Evolutionary conservation across 2,329 filamentous ascomycete species (phyloP), one percentile per base, ranked within the genome.

Genomic region (Nothophaeocryptopus gaeumannii): DNA sequence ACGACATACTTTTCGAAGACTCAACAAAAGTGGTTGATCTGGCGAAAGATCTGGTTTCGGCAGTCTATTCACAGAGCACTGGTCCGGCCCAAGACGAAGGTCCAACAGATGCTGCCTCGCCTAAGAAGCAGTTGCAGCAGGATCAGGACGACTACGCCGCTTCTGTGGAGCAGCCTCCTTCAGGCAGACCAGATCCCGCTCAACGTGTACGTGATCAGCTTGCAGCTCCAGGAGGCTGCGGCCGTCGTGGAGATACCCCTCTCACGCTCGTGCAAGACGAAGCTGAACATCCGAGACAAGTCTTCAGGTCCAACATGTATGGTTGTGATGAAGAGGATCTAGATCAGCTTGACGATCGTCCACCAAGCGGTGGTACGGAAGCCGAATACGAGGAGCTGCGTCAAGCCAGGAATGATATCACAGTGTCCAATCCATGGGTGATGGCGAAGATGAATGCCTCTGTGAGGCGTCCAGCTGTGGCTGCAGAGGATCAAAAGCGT

Each of bases 1-100:
- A 88, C 49, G 81, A 89, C 59, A 77, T 91, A 2, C 61, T 89
- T 1, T 89, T 91, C 61, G 73, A 72, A 4, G 72, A 88, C 43
- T 78, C 83, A 2, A 60, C 66, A 3, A 14, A 61, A 0, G 59
- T 85, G 2, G 32, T 82, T 5, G 61, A 61, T 3, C 57, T 73
- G 5, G 67, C 75, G 2, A 68, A 74, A 14, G 64, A 65, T 29
- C 60, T 83, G 1, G 74, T 83, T 39, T 58, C 35, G 12, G 46
- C 53, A 5, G 56, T 58, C 8, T 66, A 66, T 48, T 31, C 2
- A 2, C 39, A 10, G 36, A 44, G 30, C 32, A 16, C 12, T 38
- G 20, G 16, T 29, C 12, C 36, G n/a, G 16, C 11, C 5, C 13
- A 13, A 37, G 10, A 29, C 8, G 14, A 26, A 34, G 10, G 29